Evolutionary conservation across 176 grass and related monocot species (phyloP).

Genomic region (Carex cristatella): DNA sequence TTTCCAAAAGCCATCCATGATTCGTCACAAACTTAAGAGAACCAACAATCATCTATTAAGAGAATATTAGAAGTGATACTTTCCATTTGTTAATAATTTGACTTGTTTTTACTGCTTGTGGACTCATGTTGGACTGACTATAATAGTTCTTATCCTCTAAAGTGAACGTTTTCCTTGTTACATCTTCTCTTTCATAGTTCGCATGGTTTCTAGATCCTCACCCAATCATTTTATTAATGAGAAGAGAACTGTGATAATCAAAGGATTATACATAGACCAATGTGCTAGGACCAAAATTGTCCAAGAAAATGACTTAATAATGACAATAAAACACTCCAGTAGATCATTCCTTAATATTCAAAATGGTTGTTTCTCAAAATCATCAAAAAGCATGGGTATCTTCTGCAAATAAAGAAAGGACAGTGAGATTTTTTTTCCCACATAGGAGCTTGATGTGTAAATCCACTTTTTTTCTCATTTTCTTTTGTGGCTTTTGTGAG

Average conservation of each 20-base stretch:
- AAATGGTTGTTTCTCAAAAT: too few species aligned
- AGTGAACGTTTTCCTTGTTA: not conserved
- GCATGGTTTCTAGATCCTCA: not conserved
- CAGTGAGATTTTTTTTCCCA: not conserved
- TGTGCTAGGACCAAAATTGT: not conserved
- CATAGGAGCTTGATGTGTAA: not conserved
- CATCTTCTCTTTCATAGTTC: not conserved
- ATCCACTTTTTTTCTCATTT: not conserved
- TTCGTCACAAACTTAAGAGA: not conserved
- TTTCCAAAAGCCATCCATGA: constrained; percentile 11
- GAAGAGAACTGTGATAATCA: not conserved
- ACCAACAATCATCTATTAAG: not conserved
- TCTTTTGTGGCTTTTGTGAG: not conserved
- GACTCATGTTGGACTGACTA: not conserved
- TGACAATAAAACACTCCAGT: not conserved
- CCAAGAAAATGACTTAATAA: not conserved
- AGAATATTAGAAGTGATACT: not conserved
- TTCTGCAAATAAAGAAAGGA: not conserved
- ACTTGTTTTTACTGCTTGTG: not conserved
- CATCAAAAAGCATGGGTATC: not conserved
- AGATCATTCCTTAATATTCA: not conserved
- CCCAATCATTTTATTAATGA: not conserved
- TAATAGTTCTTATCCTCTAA: not conserved
- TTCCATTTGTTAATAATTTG: constrained; percentile 22
- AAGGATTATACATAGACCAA: not conserved